A percentile compares a stretch with the other conserved stretches of the same genome.
phyloP scores from a whole-genome alignment of 75 land plant genomes.

The Ceratopteris richardii region DNA sequence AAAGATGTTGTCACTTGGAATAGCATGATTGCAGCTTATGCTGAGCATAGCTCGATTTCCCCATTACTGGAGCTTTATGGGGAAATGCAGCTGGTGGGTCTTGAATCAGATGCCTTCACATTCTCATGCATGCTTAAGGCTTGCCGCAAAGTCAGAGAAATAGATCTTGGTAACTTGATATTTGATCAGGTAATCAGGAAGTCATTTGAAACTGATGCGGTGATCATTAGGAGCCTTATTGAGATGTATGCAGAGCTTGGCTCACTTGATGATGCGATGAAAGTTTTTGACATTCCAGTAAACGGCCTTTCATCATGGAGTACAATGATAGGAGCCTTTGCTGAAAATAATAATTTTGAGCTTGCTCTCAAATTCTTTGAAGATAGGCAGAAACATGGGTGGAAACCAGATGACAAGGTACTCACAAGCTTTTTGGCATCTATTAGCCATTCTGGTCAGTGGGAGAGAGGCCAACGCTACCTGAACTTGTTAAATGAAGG shows the following conservation, averaged over 20 bases:
- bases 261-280: conserved; percentile 6
- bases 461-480: background rate
- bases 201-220: background rate
- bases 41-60: background rate
- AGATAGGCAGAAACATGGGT: conserved; percentile 15
- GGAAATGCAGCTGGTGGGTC: background rate
- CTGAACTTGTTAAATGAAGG: background rate
- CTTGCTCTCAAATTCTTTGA: conserved; percentile 9
- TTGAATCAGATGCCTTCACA: background rate
- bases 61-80: background rate
- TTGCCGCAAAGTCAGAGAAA: background rate
- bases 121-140: background rate
- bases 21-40: conserved; percentile 4
- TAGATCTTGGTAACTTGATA: background rate
- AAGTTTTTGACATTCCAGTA: background rate
- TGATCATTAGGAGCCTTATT: background rate
- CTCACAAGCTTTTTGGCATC: conserved; percentile 9
- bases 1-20: background rate
- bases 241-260: conserved; percentile 5
- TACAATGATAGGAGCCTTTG: conserved; percentile 15
- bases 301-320: conserved; percentile 21
- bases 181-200: background rate
- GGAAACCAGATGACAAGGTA: conserved; percentile 5
- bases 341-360: conserved; percentile 7
- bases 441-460: background rate